Evolutionary conservation across 495 filamentous ascomycete species (phyloP), one percentile per base, ranked within the genome.

Genomic region (Bathelium albidoporum): DNA sequence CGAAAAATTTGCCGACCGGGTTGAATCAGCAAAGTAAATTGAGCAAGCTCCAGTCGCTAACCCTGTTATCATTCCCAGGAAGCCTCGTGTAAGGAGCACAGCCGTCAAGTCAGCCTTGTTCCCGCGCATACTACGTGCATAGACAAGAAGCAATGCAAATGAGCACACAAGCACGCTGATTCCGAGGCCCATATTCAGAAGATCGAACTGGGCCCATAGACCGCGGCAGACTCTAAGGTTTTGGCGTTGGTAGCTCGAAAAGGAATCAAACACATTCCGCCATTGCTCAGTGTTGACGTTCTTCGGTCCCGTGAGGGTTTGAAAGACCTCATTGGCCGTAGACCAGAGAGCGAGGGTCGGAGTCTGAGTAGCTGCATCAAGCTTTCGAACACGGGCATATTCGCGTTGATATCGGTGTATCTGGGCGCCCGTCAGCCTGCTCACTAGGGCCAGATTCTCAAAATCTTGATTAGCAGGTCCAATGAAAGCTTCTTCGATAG

Each of bases 401-500:
- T 83, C 80, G 29, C 78, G 78, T 72, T 95, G 91, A 71, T 98
- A 98, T 64, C 87, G 81, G 75, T 90, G 87, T 69, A 97, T 93
- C 65, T 95, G 94, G 20, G 90, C 89, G 5, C 89, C 84, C 0
- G 94, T 81, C 49, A 94, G 73, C 5, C 88, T 85, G 65, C 87
- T 88, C 0, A 92, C 91, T 10, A 77, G 75, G 1, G 87, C 87
- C 52, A 98, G 75, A 60, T 88, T 91, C 58, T 83, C 75, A 83
- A 86, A 92, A 58, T 89, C 82, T 58, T 81, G 81, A 7, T 86
- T 87, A 5, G 76, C 76, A 2, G 77, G 65, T 3, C 91, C 90
- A 36, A 85, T 79, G 75, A 98, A 98, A 11, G 90, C 92, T 75
- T 97, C 94, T 64, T 93, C 89, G 66, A 98, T 97, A 0, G 94